Evolutionary conservation across 1,284 basidiomycete species (phyloP), one percentile per base, ranked within the genome.

Genomic region (Rhodotorula sp.): DNA sequence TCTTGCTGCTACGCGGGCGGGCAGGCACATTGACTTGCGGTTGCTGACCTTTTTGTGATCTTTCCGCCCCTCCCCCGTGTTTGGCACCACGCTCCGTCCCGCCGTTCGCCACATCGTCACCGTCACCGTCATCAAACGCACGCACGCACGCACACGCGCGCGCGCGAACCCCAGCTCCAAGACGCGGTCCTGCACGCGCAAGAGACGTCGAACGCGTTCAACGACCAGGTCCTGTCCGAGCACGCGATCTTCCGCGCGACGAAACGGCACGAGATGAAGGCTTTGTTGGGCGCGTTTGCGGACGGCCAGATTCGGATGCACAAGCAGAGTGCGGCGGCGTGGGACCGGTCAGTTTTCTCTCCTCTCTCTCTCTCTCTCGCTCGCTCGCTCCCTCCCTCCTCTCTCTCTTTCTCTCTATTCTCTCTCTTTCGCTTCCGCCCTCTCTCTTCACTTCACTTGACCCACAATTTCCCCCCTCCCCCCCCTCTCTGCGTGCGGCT

Each of bases 301-400:
- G 91, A 97, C 75, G 95, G 94, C 3, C 90, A 99, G 81, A 93
- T 98, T 73, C 92, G 93, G 79, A 92, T 97, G 82, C 93, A 95
- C 80, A 90, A 90, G 82, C 67, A 54, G 47, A 70, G 66, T 50
- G 47, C 67, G 18, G n/a, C 12, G 19, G 62, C 62, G 50, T 73
- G 72, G 72, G 68, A 73, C 50, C 62, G 69, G 72, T 73, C 45
- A 52, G 69, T 60, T 28, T 10, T 0, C 38, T 18, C 50, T 48
- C 21, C 57, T 14, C 26, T 48, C 38, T 45, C 56, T 26, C 15
- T 6, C 38, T 34, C 54, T 23, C 19, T 31, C 6, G 21, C 2
- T 49, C 38, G 26, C 34, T 7, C 7, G 5, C 7, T 34, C 7
- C 34, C 34, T 0, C 38, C 10, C 50, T 48, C 21, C 57, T 14